Conservation (phyloP, 129 eudicot species). For the Centella asiatica region DNA sequence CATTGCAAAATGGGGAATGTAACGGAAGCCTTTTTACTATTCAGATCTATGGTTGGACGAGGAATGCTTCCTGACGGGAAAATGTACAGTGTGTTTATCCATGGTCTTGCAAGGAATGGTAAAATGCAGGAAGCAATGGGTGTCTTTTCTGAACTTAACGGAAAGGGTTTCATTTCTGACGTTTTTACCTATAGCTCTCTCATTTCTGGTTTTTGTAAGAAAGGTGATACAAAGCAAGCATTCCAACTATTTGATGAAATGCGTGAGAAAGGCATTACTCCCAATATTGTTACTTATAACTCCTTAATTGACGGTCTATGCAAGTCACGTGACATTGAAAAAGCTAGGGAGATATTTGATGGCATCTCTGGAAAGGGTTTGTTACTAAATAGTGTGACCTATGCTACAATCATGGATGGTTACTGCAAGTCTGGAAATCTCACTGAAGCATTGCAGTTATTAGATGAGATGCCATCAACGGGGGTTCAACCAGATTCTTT, state of each 20-base stretch:
- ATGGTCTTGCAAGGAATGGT: conserved; percentile 59
- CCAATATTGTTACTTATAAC: conserved; percentile 74
- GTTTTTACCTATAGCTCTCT: conserved; percentile 61
- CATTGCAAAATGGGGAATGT: conserved; percentile 60
- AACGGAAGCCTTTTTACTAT: conserved; percentile 42
- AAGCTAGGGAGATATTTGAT: conserved; percentile 52
- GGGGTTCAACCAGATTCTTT: conserved; percentile 49
- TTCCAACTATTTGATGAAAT: conserved; percentile 44
- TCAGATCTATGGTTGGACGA: conserved; percentile 42
- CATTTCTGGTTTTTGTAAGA: conserved; percentile 64
- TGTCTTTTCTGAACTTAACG: conserved; percentile 43
- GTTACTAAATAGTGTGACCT: conserved; percentile 53
- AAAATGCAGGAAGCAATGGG: conserved; percentile 44
- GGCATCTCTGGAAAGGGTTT: conserved; percentile 47
- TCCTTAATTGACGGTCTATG: conserved; percentile 59
- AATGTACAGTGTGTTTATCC: conserved; percentile 55
- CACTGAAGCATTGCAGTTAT: conserved; percentile 47
- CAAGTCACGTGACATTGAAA: conserved; percentile 51
- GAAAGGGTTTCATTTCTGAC: conserved; percentile 53
- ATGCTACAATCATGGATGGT: conserved; percentile 74
- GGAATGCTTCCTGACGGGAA: conserved; percentile 50
- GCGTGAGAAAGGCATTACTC: conserved; percentile 48
- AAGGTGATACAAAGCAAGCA: conserved; percentile 50
- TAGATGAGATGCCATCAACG: conserved; percentile 42
- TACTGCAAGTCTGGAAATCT: conserved; percentile 58